Evolutionary conservation across 352 stramenopile genomes (phyloP), one percentile per base, ranked within the genome.

Genomic region (Pythium brachiatum): DNA sequence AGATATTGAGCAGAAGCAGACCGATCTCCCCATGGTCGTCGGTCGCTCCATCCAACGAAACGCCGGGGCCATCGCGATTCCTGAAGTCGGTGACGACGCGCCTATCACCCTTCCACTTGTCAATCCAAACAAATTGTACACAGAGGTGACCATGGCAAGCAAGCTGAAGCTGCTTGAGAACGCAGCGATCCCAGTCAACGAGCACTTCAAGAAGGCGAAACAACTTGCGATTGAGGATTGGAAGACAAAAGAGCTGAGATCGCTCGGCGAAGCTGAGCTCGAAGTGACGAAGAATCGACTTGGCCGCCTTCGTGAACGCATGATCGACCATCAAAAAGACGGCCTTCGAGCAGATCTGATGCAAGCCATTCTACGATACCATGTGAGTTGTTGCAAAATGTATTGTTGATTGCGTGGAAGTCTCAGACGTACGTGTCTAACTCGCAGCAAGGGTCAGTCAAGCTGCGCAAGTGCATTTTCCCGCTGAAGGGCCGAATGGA

Each of bases 111-210:
- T 59, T 7, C 55, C 57, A 6, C 52, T 72, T 7, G n/a, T 46
- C 1, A 61, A 90, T 48, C 78, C 75, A 1, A 75, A 38, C 0
- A 65, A 70, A 16, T 26, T 89, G 26, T 61, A 86, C 15, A 59
- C 76, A 2, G 71, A 84, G 38, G 67, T 92, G 7, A 83, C 61
- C 0, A 78, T 92, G 77, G 72, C 74, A 31, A 90, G 77, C 48
- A 88, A 89, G 34, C 66, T 92, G 21, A 74, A 83, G 36, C 65
- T 93, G 4, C 60, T 93, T 2, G 79, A 90, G 29, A 72, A 53
- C 16, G 69, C 75, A 0, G 69, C 85, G 4, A 29, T 55, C 2
- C 82, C 84, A 31, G 80, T 78, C 0, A 70, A 77, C 12, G 73
- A 90, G 1, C 75, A 90, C 26, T 89, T 80, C 58, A 79, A 85